Conservation (phyloP, 345 rosid species). For the Rhizophora mangle region DNA sequence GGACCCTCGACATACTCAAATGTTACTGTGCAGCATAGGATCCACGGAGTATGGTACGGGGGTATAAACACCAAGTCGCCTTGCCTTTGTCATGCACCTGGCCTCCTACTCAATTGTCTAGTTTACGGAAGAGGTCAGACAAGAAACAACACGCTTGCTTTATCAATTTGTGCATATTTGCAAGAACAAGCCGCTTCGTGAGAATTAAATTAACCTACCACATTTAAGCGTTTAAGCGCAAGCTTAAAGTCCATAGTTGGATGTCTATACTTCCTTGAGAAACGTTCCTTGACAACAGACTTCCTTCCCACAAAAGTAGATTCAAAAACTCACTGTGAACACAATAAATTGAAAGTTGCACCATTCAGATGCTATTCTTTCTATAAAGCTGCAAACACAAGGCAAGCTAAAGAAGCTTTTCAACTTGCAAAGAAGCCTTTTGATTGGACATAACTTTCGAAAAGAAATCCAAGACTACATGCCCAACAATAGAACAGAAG, state of each 20-base stretch:
- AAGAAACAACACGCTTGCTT: background rate
- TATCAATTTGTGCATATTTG: background rate
- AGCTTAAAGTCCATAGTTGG: constrained; percentile 82
- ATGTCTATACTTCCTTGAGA: constrained; percentile 93
- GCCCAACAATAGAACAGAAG: too few relatives aligned
- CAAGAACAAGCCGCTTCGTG: background rate
- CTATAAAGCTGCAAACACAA: too few relatives aligned
- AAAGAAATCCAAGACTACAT: background rate
- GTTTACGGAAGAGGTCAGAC: constrained; percentile 3
- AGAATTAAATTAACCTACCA: constrained; percentile 48
- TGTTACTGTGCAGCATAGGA: constrained; percentile 55
- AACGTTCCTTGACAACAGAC: constrained; percentile 73
- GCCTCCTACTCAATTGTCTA: constrained; percentile 56
- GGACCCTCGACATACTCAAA: constrained; percentile 81
- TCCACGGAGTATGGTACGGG: constrained; percentile 80
- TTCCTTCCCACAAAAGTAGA: constrained; percentile 70
- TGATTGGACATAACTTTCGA: background rate
- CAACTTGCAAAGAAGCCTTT: background rate
- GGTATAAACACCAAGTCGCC: constrained; percentile 77
- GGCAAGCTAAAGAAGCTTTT: background rate
- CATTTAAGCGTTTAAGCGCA: constrained; percentile 73
- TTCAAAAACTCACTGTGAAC: constrained; percentile 67
- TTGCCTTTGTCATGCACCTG: constrained; percentile 94
- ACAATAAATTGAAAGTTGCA: too few relatives aligned
- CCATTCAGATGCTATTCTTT: too few relatives aligned